A percentile compares a stretch with the other conserved stretches of the same genome.
Conservation (phyloP, 2,329 filamentous ascomycete genomes). For the Nothophoma quercina region DNA sequence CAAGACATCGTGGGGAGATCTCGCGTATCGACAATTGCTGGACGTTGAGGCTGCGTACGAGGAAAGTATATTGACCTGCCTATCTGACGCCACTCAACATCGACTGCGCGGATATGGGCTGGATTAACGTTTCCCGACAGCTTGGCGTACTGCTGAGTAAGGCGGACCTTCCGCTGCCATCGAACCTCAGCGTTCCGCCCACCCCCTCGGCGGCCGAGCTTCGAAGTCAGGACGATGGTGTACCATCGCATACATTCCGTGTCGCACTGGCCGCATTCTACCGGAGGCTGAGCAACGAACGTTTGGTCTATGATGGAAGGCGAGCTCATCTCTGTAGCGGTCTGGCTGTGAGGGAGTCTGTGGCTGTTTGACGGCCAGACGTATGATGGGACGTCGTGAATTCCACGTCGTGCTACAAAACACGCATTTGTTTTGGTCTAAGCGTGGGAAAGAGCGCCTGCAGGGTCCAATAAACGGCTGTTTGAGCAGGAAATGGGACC, state of each 20-base stretch:
- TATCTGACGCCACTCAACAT: conserved; percentile 13
- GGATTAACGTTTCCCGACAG: conserved; percentile 19
- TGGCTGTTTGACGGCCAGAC: not conserved
- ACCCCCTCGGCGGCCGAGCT: conserved; percentile 7
- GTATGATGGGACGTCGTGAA: conserved; percentile 16
- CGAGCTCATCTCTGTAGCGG: not conserved
- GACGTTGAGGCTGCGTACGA: not conserved
- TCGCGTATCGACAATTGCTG: not conserved
- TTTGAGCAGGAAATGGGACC: conserved; percentile 21
- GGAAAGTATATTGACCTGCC: not conserved
- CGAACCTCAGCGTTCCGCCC: conserved; percentile 15
- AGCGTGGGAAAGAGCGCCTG: conserved; percentile 27
- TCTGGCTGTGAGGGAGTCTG: conserved; percentile 1
- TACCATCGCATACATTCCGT: conserved; percentile 12
- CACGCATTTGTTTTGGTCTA: conserved; percentile 12
- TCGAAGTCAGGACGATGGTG: conserved; percentile 15
- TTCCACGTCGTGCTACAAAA: conserved; percentile 23
- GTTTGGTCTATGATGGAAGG: not conserved
- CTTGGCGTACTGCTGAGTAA: conserved; percentile 26
- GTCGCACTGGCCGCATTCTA: conserved; percentile 12
- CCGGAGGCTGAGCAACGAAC: not conserved
- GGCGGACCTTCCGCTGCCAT: conserved; percentile 19
- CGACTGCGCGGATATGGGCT: conserved; percentile 16
- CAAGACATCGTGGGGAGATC: not conserved
- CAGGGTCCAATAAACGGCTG: conserved; percentile 38